A percentile compares a stretch with the other conserved stretches of the same genome.
These are phyloP conservation scores for Dactylonectria estremocensis DNA, from an alignment of 2,329 filamentous ascomycete species.

Conservation along the genomic window DNA sequence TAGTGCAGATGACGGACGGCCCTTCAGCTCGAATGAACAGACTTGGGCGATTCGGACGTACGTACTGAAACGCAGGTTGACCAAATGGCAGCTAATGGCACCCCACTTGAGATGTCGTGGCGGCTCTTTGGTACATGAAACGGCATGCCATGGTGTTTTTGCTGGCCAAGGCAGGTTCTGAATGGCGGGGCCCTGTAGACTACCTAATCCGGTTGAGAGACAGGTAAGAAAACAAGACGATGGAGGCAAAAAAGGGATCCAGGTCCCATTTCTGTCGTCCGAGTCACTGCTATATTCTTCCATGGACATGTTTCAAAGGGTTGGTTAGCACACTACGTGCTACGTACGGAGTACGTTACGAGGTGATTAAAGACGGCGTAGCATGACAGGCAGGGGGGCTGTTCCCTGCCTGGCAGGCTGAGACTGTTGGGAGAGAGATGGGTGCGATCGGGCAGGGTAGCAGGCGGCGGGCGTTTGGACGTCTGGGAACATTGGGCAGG, in stretches of 20 bases:
- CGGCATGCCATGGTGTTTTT: slow-evolving; percentile 18
- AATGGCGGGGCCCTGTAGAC: neutral
- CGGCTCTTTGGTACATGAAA: slow-evolving; percentile 11
- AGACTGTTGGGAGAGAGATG: neutral
- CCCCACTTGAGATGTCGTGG: slow-evolving; percentile 31
- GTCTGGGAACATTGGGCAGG: neutral
- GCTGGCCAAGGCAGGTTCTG: slow-evolving; percentile 11
- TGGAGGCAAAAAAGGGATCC: neutral
- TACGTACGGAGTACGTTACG: neutral
- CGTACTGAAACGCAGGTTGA: neutral
- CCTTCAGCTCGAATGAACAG: slow-evolving; percentile 5
- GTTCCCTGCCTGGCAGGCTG: neutral
- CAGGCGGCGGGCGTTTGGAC: neutral
- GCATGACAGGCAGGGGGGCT: neutral
- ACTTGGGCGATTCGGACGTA: neutral
- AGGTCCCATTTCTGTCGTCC: neutral
- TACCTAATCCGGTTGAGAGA: slow-evolving; percentile 6
- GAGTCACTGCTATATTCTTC: neutral
- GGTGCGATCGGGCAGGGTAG: neutral
- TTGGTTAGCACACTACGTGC: neutral
- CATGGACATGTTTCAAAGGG: slow-evolving; percentile 5
- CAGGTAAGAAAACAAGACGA: neutral
- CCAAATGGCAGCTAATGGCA: neutral
- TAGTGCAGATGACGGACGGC: neutral
- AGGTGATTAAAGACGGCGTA: neutral